phyloP scores from a whole-genome alignment of 1,139 yeast genomes.

The Suhomyces kunorum region DNA sequence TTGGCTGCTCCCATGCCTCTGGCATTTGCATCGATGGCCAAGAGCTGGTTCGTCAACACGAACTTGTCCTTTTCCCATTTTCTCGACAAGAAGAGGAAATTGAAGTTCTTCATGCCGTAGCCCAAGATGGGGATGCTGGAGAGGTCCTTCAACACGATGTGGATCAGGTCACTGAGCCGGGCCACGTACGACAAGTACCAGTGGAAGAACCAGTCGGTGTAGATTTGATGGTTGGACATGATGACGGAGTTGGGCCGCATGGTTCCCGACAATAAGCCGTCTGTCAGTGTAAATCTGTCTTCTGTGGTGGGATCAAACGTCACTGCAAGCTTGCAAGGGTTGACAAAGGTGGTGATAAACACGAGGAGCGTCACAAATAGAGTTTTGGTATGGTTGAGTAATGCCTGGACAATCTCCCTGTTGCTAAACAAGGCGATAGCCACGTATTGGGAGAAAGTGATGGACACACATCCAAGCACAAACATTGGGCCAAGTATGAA shows the following conservation, averaged over 20 bases:
- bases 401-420: slow-evolving; percentile 34
- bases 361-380: slow-evolving; percentile 52
- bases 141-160: slow-evolving; percentile 78
- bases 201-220: slow-evolving; percentile 89
- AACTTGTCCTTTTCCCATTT: slow-evolving; percentile 80
- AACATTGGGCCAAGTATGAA: slow-evolving; percentile 36
- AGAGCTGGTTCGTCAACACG: slow-evolving; percentile 56
- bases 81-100: slow-evolving; percentile 77
- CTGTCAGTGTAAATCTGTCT: slow-evolving; percentile 20
- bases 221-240: slow-evolving; percentile 87
- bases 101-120: slow-evolving; percentile 79
- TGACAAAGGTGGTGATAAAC: slow-evolving; percentile 42
- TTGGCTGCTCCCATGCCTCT: slow-evolving; percentile 54
- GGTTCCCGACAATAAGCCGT: slow-evolving; percentile 31
- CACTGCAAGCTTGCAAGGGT: slow-evolving; percentile 44
- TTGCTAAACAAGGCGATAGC: slow-evolving; percentile 27
- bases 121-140: slow-evolving; percentile 77
- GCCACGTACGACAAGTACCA: slow-evolving; percentile 88
- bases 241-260: slow-evolving; percentile 57
- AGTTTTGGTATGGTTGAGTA: slow-evolving; percentile 49
- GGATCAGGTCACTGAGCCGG: slow-evolving; percentile 58
- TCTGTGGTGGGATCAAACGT: slow-evolving; percentile 37
- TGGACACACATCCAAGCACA: slow-evolving; percentile 46
- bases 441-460: slow-evolving; percentile 44
- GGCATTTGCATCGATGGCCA: slow-evolving; percentile 55